A percentile compares a stretch with the other conserved stretches of the same genome.
Evolutionary conservation across 1,139 yeast genomes (phyloP).

Genomic region (Zygosaccharomyces sapae): DNA sequence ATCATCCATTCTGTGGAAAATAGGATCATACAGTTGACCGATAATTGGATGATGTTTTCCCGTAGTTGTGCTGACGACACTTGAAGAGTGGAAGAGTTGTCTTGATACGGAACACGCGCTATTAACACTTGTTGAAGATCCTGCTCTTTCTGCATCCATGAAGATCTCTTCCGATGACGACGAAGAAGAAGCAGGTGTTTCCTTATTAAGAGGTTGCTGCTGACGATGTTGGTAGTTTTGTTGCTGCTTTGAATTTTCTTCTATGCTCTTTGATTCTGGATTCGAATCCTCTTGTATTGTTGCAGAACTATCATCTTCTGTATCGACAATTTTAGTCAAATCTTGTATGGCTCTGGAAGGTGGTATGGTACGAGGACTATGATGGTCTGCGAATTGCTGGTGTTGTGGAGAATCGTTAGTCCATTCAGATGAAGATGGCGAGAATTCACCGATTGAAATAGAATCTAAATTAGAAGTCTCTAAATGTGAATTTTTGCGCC

Average conservation of each 20-base stretch:
- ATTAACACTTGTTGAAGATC: slow-evolving; percentile 26
- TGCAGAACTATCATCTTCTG: slow-evolving; percentile 1
- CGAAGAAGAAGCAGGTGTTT: slow-evolving; percentile 12
- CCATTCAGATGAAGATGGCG: slow-evolving; percentile 43
- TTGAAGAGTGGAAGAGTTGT: slow-evolving; percentile 8
- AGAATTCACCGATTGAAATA: slow-evolving; percentile 41
- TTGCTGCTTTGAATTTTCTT: no score
- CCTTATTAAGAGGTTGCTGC: neutral
- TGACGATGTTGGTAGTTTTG: neutral
- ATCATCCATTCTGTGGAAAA: slow-evolving; percentile 46
- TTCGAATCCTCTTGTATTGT: slow-evolving; percentile 1
- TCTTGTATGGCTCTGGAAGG: slow-evolving; percentile 33
- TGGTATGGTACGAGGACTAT: slow-evolving; percentile 22
- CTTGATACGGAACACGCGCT: slow-evolving; percentile 21
- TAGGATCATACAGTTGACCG: slow-evolving; percentile 46
- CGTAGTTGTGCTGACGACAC: slow-evolving; percentile 3
- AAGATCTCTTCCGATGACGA: slow-evolving; percentile 24
- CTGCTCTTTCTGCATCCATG: slow-evolving; percentile 24
- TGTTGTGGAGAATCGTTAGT: slow-evolving; percentile 34
- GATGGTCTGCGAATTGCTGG: slow-evolving; percentile 15
- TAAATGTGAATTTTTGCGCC: slow-evolving; percentile 19
- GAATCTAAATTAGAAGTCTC: slow-evolving; percentile 32
- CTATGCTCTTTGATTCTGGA: no score
- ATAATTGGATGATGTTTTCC: slow-evolving; percentile 41
- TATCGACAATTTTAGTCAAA: slow-evolving; percentile 27